Base-by-base conservation (phyloP, 306 rosid species). In the Cicer cuneatum region DNA sequence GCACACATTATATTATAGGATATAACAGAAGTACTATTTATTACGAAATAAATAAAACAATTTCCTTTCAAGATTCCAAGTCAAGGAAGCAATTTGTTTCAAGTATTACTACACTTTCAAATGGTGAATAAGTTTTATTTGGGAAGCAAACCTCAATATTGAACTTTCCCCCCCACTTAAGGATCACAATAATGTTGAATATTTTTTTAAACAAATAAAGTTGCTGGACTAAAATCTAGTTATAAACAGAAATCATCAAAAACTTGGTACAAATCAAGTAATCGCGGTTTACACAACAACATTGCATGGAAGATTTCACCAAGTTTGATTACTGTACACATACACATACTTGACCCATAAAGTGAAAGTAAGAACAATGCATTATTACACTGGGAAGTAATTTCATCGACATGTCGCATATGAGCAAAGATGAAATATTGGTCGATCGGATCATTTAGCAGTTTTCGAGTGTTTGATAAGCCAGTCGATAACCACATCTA, bases 401-500 rank as follows among this genome's bases (percentile, higher is more conserved):
- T 35, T 56, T 48, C 71, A 33, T 37, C 66, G 49, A 67, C 60
- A 14, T 73, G 75, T 73, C 16, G 61, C 74, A 62, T 68, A 63
- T 29, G 77, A 21, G 46, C 59, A 78, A 70, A 80, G 70, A 10
- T 35, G 18, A 54, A 67, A 57, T 24, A 24, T 49, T 37, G 15
- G 60, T 60, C 49, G 47, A 74, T 29, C n/a, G 24, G 76, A 79
- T 90, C 86, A 90, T 21, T 62, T 69, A 11, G 91, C 93, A 45
- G 91, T 82, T 89, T 65, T 91, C 0, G 97, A 93, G 90, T 89
- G 98, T 79, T 93, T 93, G 93, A 93, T 89, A 42, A 93, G 97
- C 98, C 98, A 93, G 71, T 93, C 97, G 70, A 93, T 90, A 80
- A 91, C 97, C 3, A 68, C 93, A 67, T 91, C 97, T n/a, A 93